Evolutionary conservation across 2,329 filamentous ascomycete genomes (phyloP), one percentile per base, ranked within the genome.

Genomic region (Neonectria ditissima): DNA sequence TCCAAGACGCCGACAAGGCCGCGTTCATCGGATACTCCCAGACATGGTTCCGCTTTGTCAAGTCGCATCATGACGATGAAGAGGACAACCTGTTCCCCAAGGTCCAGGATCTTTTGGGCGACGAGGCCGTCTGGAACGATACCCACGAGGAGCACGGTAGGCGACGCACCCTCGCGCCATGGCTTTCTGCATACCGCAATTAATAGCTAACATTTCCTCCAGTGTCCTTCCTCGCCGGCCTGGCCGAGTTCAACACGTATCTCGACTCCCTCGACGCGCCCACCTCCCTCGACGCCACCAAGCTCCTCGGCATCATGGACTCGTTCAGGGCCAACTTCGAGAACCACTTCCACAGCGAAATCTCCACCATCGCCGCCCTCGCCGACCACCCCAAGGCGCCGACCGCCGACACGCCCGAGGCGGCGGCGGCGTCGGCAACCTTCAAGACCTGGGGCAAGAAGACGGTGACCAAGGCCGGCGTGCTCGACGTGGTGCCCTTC

Each of bases 371-470:
- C 62, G 80, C 85, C 43, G 75, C 74, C 26, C 78, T 88, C 16
- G 77, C 84, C 4, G 69, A 77, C 3, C 84, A 89, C 66, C 79
- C 84, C 1, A 81, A 81, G 47, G 84, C 84, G 1, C 87, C 87
- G 0, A 78, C 76, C 50, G 75, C 80, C 2, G 82, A 81, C 26
- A 80, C 83, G 0, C 76, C 80, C 5, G 80, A 82, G 63, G 82
- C 81, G 6, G 79, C 79, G 5, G 76, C 76, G 1, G 86, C 87
- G 0, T 74, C 79, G 3, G 73, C 80, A 7, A 81, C 83, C 2
- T 89, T 90, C 79, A 87, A 87, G 79, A 75, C 80, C 2, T 89
- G 87, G 87, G 87, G 87, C 62, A 89, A 89, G 80, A 84, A 81
- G 74, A 89, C 87, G 2, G 84, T 90, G n/a, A 85, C 81, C 51